Conservation (phyloP, 345 rosid species). For the Melastoma malabathricum region DNA sequence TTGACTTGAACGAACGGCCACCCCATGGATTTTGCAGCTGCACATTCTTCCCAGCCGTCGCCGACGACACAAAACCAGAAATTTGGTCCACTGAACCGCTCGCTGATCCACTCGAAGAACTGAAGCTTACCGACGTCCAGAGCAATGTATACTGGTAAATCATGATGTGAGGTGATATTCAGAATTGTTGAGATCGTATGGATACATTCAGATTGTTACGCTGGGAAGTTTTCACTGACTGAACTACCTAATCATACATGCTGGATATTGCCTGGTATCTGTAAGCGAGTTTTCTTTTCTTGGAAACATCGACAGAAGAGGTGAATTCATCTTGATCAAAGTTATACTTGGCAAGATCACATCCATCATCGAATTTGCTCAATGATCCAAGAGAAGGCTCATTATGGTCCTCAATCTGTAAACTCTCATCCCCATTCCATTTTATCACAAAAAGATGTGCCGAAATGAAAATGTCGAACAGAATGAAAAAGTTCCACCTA, state of each 20-base stretch:
- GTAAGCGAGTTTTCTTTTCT: constrained; percentile 64
- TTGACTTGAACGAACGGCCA: constrained; percentile 85
- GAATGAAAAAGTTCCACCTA: too few relatives aligned
- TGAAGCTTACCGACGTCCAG: constrained; percentile 71
- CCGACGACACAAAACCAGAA: constrained; percentile 62
- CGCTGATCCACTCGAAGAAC: constrained; percentile 63
- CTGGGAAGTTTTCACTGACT: constrained; percentile 17
- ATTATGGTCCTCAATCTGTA: constrained; percentile 73
- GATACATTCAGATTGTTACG: background rate
- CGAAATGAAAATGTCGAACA: too few relatives aligned
- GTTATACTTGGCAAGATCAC: constrained; percentile 54
- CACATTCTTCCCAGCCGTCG: constrained; percentile 89
- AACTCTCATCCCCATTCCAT: too few relatives aligned
- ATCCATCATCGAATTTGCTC: constrained; percentile 53
- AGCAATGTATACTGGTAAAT: constrained; percentile 57
- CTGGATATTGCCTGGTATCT: constrained; percentile 45
- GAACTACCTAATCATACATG: constrained; percentile 50
- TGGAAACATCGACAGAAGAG: constrained; percentile 40
- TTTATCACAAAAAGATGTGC: too few relatives aligned
- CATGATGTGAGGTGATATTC: constrained; percentile 1
- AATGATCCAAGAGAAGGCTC: constrained; percentile 56
- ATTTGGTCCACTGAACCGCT: constrained; percentile 33
- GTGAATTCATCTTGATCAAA: constrained; percentile 47
- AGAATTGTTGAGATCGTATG: background rate
- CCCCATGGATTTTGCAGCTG: constrained; percentile 68